Evolutionary conservation across 2,329 filamentous ascomycete species (phyloP).

Genomic region (Metarhizium anisopliae): DNA sequence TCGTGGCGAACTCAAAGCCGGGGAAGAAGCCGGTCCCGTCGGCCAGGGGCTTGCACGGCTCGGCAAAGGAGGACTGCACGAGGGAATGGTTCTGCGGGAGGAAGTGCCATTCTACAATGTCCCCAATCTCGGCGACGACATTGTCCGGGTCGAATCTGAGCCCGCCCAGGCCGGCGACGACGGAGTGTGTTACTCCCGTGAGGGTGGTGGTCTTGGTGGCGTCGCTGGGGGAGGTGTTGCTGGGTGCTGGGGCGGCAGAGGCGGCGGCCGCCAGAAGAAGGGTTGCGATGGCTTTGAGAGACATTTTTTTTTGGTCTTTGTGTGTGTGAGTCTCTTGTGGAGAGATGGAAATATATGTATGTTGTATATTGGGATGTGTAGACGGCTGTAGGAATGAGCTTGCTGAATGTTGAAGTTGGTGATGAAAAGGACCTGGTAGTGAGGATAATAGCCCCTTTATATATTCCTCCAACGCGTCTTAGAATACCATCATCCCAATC

Average conservation of each 20-base stretch:
- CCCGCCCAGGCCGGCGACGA: conserved; percentile 34
- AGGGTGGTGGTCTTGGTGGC: conserved; percentile 24
- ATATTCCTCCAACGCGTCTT: too few relatives aligned
- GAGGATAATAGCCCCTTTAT: too few relatives aligned
- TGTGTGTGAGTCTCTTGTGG: background rate
- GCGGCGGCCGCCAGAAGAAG: conserved; percentile 15
- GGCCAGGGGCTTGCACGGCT: conserved; percentile 32
- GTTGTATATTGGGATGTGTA: background rate
- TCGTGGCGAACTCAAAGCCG: conserved; percentile 32
- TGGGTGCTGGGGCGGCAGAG: conserved; percentile 19
- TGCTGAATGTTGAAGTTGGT: too few relatives aligned
- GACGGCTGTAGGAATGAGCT: too few relatives aligned
- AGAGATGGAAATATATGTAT: background rate
- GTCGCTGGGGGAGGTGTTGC: conserved; percentile 16
- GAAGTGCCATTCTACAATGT: conserved; percentile 47
- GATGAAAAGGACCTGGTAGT: too few relatives aligned
- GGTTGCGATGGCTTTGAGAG: background rate
- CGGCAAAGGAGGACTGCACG: conserved; percentile 30
- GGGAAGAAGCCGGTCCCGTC: conserved; percentile 33
- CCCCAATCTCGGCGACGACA: conserved; percentile 37
- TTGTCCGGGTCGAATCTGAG: conserved; percentile 42
- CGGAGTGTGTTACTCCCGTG: conserved; percentile 34
- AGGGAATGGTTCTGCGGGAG: conserved; percentile 42
- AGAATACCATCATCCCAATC: too few relatives aligned
- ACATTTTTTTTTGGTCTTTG: background rate